Evolutionary conservation across 1,139 yeast species (phyloP).

Genomic region (Meyerozyma carpophila): DNA sequence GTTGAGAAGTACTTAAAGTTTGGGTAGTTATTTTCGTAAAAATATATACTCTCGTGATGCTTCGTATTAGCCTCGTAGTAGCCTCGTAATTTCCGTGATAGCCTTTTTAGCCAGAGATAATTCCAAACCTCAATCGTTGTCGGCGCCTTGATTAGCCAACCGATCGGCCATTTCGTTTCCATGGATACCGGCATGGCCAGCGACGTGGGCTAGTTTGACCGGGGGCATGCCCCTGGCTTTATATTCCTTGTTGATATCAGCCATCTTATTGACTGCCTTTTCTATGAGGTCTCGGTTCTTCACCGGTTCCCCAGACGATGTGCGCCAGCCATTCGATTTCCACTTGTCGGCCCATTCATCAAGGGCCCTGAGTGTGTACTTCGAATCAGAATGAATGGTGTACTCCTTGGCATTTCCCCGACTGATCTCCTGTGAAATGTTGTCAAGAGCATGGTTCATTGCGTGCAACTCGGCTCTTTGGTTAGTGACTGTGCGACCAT

Average conservation of each 20-base stretch:
- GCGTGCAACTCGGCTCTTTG: conserved; percentile 80
- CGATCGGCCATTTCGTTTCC: conserved; percentile 80
- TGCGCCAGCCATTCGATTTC: conserved; percentile 51
- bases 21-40: not conserved
- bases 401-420: conserved; percentile 13
- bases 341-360: conserved; percentile 50
- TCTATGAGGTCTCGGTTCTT: conserved; percentile 48
- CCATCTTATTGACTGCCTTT: conserved; percentile 17
- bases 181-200: conserved; percentile 61
- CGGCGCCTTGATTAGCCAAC: conserved; percentile 52
- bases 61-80: too few relatives aligned
- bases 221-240: conserved; percentile 22
- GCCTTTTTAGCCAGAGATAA: not conserved
- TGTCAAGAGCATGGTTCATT: conserved; percentile 47
- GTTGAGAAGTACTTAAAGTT: too few relatives aligned
- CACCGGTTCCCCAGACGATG: conserved; percentile 38
- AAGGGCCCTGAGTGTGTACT: conserved; percentile 45
- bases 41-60: not conserved
- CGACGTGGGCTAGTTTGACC: conserved; percentile 51
- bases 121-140: too few relatives aligned
- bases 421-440: conserved; percentile 21
- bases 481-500: conserved; percentile 51
- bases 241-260: conserved; percentile 24
- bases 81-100: not conserved
- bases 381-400: conserved; percentile 51